Base-by-base conservation (phyloP, 2,329 filamentous ascomycete genomes). In the Alternaria postmessia region DNA sequence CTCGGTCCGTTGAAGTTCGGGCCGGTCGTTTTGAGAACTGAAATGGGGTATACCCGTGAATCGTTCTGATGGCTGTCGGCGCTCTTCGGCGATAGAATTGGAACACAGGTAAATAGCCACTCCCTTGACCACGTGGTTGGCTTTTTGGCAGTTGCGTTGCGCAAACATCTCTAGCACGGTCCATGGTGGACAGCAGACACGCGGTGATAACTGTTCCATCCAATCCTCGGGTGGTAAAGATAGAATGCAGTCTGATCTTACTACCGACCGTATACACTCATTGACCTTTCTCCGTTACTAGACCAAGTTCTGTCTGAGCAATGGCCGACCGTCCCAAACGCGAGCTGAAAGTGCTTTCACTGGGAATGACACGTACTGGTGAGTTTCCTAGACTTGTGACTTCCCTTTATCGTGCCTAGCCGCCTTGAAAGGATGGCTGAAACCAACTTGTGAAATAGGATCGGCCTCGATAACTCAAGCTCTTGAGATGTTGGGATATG, bases 391-490 rank as follows among this genome's bases (percentile, higher is more conserved):
- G 41, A 20, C 14, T 24, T 5, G 30, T 38, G 7, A 8, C 34
- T 32, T 42, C 11, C 4, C 28, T 12, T 30, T 44, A 14, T 53
- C 0, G 14, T 48, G n/a, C 39, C 26, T 34, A 34, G 36, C 22
- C 6, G 20, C 16, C 7, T 20, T 4, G 30, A 28, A n/a, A 42
- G 26, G 43, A 51, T 54, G 28, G 49, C 28, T 14, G 14, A 12
- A 54, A 22, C 12, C 16, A 38, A 38, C 28, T 12, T 43, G 7
- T 11, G 20, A 43, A 56, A 47, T 16, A 59, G 56, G 56, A 9
- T 59, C 56, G 16, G 56, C 51, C 8, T 59, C 51, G 6, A 59
- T 59, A 12, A 49, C 56, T 32, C 43, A 59, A 54, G 56, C 51
- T 24, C 51, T 59, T 38, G 28, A 49, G n/a, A 49, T 59, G 3